Conservation (phyloP, 2,329 filamentous ascomycete species). For the Claviceps arundinis region DNA sequence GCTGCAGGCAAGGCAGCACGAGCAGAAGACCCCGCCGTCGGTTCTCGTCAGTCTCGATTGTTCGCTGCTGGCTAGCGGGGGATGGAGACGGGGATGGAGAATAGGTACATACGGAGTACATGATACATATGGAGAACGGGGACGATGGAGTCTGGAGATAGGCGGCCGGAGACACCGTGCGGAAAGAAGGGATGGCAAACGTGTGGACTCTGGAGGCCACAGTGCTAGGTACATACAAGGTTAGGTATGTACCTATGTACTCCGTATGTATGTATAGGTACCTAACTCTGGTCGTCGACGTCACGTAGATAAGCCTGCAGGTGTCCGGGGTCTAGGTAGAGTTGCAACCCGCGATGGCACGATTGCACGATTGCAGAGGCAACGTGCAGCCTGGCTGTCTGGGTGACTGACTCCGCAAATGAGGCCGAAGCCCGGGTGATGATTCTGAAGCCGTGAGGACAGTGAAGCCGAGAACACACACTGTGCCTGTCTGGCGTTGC, state of each 20-base stretch:
- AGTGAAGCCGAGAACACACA: background rate
- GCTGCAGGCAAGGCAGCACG: no score
- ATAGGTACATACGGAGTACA: no score
- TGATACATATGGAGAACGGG: no score
- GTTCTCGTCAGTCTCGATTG: no score
- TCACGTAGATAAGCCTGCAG: background rate
- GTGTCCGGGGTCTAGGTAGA: background rate
- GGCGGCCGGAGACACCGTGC: background rate
- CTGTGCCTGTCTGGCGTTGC: background rate
- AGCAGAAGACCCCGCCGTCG: no score
- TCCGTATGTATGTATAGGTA: background rate
- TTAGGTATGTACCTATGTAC: no score
- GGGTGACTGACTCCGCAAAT: constrained; percentile 6
- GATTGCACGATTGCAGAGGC: background rate
- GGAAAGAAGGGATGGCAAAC: background rate
- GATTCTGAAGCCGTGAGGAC: background rate
- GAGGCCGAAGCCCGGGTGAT: constrained; percentile 3
- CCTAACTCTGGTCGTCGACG: background rate
- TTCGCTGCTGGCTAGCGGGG: no score
- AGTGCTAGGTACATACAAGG: background rate
- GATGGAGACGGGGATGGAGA: background rate
- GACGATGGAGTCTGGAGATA: background rate
- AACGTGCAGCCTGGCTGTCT: background rate
- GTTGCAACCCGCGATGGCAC: background rate
- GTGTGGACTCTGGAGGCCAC: background rate